Base-by-base conservation (phyloP, 179 eudicot genomes). In the Carnegiea gigantea region DNA sequence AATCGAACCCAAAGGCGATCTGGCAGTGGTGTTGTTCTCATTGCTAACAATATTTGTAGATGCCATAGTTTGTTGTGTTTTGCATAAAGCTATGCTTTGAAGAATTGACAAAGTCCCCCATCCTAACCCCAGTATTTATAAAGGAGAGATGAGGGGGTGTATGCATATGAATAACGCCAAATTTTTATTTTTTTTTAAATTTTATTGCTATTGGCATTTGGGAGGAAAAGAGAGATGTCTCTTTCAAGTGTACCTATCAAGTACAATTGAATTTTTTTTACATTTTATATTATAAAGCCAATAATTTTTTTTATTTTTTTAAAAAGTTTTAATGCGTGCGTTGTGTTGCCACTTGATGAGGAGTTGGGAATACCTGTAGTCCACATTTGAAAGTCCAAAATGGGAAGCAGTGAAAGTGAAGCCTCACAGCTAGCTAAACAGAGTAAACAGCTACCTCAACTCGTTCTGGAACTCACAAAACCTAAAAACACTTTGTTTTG, bases 31-130 rank as follows among this genome's bases (percentile, higher is more conserved):
- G 20, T 4, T 0, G 1, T 51, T 60, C 11, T 59, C 60, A 62
- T 51, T 21, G 53, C 49, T 51, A 67, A 49, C 43, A 75, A 23
- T 51, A 51, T 12, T 53, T 38, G 79, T 73, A 57, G 84, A 83
- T 21, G 73, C 84, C 85, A 86, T 82, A 17, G 28, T 46, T 40
- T 49, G 40, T 28, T 17, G 17, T 73, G 43, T 5, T 74, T 80
- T 60, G 83, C 73, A 74, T 43, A 44, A 67, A 38, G 59, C 53
- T 75, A 30, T 74, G 73, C 36, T 44, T 54, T 26, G 15, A 33
- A 30, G 26, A 14, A 21, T 44, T 67, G 43, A 10, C n/a, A 49
- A 67, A 53, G 33, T 33, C 23, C 49, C 44, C 21, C 18, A 36
- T 30, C 43, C 46, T n/a, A 70, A 26, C 9, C 13, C 15, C 21